phyloP scores from a whole-genome alignment of 2,329 filamentous ascomycete genomes.

The Exophiala sp. region DNA sequence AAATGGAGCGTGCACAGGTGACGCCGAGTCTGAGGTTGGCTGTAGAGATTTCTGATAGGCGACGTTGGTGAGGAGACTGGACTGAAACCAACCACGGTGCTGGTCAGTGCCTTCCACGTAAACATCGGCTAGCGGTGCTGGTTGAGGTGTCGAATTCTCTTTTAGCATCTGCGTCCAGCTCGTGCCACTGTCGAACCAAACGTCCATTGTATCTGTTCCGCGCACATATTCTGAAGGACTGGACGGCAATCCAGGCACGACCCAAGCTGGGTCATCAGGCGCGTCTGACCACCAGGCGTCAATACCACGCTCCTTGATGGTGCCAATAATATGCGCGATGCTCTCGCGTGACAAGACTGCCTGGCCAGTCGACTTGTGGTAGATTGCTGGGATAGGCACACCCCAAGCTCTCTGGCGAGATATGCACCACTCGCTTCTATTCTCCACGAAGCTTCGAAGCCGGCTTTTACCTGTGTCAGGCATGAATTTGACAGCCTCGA shows the following conservation, averaged over 20 bases:
- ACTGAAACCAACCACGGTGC: constrained; percentile 98
- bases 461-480: constrained; percentile 70
- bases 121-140: constrained; percentile 62
- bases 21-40: constrained; percentile 31
- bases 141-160: constrained; percentile 31
- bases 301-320: constrained; percentile 74
- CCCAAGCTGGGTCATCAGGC: constrained; percentile 71
- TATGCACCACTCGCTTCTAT: constrained; percentile 95
- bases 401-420: constrained; percentile 95
- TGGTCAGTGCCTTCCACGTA: constrained; percentile 95
- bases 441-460: constrained; percentile 79
- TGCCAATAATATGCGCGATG: constrained; percentile 77
- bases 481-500: constrained; percentile 72
- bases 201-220: constrained; percentile 95
- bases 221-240: constrained; percentile 51
- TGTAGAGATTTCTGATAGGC: constrained; percentile 50
- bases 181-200: constrained; percentile 98
- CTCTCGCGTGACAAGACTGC: constrained; percentile 76
- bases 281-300: constrained; percentile 93
- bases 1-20: constrained; percentile 63
- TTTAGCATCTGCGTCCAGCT: constrained; percentile 68
- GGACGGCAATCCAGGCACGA: constrained; percentile 59
- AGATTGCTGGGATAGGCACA: constrained; percentile 89
- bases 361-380: constrained; percentile 63
- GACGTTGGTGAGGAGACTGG: constrained; percentile 82